A percentile compares a stretch with the other conserved stretches of the same genome.
Evolutionary conservation across 306 rosid species (phyloP).

Genomic region (Castanospermum australe): DNA sequence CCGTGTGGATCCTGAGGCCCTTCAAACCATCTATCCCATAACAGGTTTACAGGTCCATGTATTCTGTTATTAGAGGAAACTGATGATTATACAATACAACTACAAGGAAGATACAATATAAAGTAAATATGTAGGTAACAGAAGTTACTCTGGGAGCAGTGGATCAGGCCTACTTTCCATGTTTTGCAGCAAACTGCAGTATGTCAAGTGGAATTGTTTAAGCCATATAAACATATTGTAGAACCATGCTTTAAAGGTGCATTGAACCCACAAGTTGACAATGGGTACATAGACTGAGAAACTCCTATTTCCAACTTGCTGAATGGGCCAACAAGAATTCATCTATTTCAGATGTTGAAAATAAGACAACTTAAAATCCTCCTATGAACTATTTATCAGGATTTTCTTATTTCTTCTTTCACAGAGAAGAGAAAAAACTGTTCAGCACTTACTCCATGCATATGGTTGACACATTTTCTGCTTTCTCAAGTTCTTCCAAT

Average conservation of each 20-base stretch:
- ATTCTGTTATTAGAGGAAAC: slow-evolving; percentile 42
- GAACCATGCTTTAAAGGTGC: neutral
- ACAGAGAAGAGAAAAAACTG: neutral
- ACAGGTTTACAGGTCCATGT: slow-evolving; percentile 56
- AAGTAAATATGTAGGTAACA: slow-evolving; percentile 21
- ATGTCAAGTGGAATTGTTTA: slow-evolving; percentile 24
- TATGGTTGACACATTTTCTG: slow-evolving; percentile 54
- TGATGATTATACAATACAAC: slow-evolving; percentile 7
- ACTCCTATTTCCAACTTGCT: neutral
- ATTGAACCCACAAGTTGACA: neutral
- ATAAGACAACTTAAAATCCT: neutral
- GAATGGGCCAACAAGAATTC: neutral
- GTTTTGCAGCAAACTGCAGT: slow-evolving; percentile 52
- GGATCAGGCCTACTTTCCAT: slow-evolving; percentile 62
- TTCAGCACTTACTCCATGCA: slow-evolving; percentile 52
- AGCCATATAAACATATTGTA: slow-evolving; percentile 2
- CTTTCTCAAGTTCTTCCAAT: slow-evolving; percentile 56
- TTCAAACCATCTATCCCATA: slow-evolving; percentile 89
- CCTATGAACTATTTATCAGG: neutral
- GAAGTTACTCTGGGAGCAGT: slow-evolving; percentile 63
- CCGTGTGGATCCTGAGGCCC: slow-evolving; percentile 64
- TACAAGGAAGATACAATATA: neutral
- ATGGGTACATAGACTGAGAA: neutral
- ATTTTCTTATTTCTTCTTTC: neutral
- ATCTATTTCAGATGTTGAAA: neutral